A percentile compares a stretch with the other conserved stretches of the same genome.
Conservation (phyloP, 306 rosid species). For the Casuarina cunninghamiana region DNA sequence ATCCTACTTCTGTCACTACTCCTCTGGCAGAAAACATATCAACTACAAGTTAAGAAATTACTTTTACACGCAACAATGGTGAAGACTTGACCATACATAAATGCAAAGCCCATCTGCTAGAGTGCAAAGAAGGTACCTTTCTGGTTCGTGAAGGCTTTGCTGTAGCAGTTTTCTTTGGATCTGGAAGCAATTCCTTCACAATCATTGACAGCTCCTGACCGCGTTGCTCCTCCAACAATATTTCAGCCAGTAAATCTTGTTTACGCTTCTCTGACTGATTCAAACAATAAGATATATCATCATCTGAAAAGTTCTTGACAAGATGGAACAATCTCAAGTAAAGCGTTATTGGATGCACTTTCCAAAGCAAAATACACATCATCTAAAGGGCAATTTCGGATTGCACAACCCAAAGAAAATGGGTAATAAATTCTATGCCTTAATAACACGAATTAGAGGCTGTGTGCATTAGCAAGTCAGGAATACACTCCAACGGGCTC, state of each 20-base stretch:
- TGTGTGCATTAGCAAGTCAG: not conserved
- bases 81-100: conserved; percentile 11
- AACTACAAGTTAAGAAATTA: conserved; percentile 16
- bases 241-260: conserved; percentile 75
- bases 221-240: conserved; percentile 77
- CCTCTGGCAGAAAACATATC: conserved; percentile 49
- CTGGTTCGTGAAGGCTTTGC: conserved; percentile 52
- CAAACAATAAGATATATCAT: not conserved
- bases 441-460: not conserved
- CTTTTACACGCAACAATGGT: conserved; percentile 15
- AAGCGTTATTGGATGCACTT: not conserved
- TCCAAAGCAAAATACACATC: conserved; percentile 4
- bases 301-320: conserved; percentile 4
- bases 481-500: not conserved
- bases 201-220: conserved; percentile 71
- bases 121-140: conserved; percentile 52
- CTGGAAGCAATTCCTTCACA: conserved; percentile 63
- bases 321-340: not conserved
- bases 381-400: not conserved
- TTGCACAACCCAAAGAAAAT: not conserved
- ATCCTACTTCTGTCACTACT: conserved; percentile 73
- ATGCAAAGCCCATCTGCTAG: conserved; percentile 14
- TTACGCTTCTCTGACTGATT: conserved; percentile 81
- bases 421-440: not conserved
- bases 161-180: conserved; percentile 39